Conservation (phyloP, 1,284 basidiomycete genomes). For the Omphalotus olearius region DNA sequence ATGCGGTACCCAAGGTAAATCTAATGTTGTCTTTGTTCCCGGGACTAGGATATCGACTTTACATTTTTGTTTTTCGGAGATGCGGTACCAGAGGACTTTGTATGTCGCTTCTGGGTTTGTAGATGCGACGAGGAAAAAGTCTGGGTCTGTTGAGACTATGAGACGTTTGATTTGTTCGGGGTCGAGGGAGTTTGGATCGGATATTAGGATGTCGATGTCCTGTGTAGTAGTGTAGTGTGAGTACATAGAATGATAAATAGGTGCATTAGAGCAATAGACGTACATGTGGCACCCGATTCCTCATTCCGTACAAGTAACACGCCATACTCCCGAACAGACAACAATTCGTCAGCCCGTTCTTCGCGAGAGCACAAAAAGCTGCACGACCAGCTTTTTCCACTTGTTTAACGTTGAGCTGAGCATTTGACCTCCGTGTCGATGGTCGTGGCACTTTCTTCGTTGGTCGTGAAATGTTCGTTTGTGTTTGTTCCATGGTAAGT, state of each 20-base stretch:
- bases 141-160: conserved; percentile 1
- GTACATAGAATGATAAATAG: background rate
- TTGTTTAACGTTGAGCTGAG: conserved; percentile 12
- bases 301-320: conserved; percentile 33
- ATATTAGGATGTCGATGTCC: conserved; percentile 11
- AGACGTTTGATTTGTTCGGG: conserved; percentile 10
- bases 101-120: conserved; percentile 17
- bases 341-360: conserved; percentile 21
- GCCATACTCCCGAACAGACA: conserved; percentile 37
- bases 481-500: too few species aligned
- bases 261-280: conserved; percentile 22
- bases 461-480: too few species aligned
- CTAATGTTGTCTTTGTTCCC: conserved; percentile 17
- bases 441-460: too few species aligned
- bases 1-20: conserved; percentile 26
- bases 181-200: conserved; percentile 1
- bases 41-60: conserved; percentile 33
- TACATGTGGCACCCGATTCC: conserved; percentile 34
- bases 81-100: conserved; percentile 25
- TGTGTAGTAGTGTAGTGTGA: background rate
- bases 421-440: too few species aligned
- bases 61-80: conserved; percentile 17
- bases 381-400: conserved; percentile 20
- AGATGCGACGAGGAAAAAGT: conserved; percentile 6
- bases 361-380: conserved; percentile 19